phyloP scores from a whole-genome alignment of 2,329 filamentous ascomycete species.

The Akanthomyces dipterigenus region DNA sequence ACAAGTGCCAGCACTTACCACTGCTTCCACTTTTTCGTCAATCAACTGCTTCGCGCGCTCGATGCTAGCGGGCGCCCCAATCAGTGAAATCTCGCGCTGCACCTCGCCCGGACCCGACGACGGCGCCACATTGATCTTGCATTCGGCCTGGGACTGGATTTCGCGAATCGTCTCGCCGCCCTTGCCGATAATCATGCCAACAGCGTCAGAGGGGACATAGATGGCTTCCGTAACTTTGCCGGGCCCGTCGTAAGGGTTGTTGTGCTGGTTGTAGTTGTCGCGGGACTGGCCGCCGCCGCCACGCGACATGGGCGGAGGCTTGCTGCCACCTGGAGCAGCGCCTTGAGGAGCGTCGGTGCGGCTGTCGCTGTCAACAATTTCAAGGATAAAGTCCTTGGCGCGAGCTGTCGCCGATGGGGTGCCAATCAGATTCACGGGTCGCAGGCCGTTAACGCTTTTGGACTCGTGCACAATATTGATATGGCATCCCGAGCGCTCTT shows the following conservation, averaged over 20 bases:
- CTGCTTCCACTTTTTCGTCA: slow-evolving; percentile 85
- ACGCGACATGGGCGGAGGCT: slow-evolving; percentile 7
- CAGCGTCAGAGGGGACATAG: slow-evolving; percentile 80
- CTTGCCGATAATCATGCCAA: slow-evolving; percentile 96
- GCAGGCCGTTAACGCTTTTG: slow-evolving; percentile 83
- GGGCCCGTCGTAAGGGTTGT: slow-evolving; percentile 33
- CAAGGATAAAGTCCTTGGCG: slow-evolving; percentile 83
- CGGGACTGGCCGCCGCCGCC: slow-evolving; percentile 2
- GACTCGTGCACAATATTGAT: slow-evolving; percentile 93
- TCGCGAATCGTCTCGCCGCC: slow-evolving; percentile 91
- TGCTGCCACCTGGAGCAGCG: slow-evolving; percentile 27
- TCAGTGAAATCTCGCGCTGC: slow-evolving; percentile 79
- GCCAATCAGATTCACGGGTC: slow-evolving; percentile 86
- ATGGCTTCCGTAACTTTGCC: slow-evolving; percentile 80
- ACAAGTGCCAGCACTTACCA: slow-evolving; percentile 48
- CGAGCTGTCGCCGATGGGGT: slow-evolving; percentile 64
- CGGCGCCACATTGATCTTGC: slow-evolving; percentile 91
- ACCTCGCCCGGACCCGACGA: slow-evolving; percentile 69
- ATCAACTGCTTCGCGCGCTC: slow-evolving; percentile 76
- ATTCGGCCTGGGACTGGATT: slow-evolving; percentile 80
- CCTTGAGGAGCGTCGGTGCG: slow-evolving; percentile 41
- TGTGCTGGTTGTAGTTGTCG: slow-evolving; percentile 26
- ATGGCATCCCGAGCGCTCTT: slow-evolving; percentile 88
- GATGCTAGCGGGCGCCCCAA: slow-evolving; percentile 72
- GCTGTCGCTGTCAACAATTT: slow-evolving; percentile 89